Evolutionary conservation across 129 eudicot genomes (phyloP), one percentile per base, ranked within the genome.

Genomic region (Artemisia tridentata): DNA sequence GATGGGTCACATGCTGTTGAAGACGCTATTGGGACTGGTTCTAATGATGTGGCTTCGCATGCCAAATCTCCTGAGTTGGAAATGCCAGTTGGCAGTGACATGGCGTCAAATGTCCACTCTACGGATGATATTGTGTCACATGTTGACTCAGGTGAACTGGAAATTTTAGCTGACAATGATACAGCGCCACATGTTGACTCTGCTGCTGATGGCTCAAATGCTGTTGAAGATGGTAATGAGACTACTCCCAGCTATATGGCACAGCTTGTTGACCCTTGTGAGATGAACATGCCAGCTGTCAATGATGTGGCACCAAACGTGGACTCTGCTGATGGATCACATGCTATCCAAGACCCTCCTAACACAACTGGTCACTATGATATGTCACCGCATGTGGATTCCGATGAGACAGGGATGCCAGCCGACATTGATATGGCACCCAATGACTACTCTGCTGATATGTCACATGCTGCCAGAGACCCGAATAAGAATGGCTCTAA

Each of bases 1-100:
- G 45, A 38, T 6, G 45, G 10, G 9, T 38, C 45, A 38, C 45
- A 67, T 55, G 56, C 67, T 65, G 60, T 67, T 41, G 73, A 54
- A 60, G 80, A 61, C 69, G 63, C 46, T 59, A 72, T 53, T 11
- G 63, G 43, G 54, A 70, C 53, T 19, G 65, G 65, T 41, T 20
- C 54, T 1, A 15, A 0, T 70, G 66, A 69, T 11, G 16, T 69
- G 64, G 64, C 14, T 1, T 34, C 20, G n/a, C 65, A 54, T 34
- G 65, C 11, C 12, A 11, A 71, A 9, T 5, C 19, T 10, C 20
- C 46, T 61, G 69, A 61, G 14, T 46, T 17, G 34, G 61, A 49
- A 25, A 53, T 10, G 64, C 63, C 64, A 34, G 64, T 23, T 73
- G 63, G 71, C 15, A 43, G 14, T 25, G 16, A 52, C 15, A 14